These are phyloP conservation scores for Micractinium sp. DNA, from an alignment of 139 green algal genomes.

Conservation along the genomic window DNA sequence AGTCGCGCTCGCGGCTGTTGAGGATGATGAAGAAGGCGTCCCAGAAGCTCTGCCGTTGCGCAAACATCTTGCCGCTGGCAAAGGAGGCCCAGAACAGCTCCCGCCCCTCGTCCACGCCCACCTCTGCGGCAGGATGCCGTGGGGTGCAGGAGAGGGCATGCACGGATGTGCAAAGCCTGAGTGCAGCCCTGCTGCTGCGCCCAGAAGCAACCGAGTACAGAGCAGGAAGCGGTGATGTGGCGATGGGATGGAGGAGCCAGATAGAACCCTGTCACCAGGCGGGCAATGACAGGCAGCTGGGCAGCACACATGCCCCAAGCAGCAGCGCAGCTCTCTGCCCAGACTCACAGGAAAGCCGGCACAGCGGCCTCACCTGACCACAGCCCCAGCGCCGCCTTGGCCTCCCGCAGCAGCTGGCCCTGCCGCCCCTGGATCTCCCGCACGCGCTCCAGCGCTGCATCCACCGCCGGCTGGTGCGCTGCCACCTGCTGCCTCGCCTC, in stretches of 20 bases:
- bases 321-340: not conserved
- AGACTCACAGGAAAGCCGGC: not conserved
- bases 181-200: too few species aligned
- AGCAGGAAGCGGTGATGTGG: too few species aligned
- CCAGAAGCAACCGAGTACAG: too few species aligned
- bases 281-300: too few species aligned
- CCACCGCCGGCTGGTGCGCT: conserved; percentile 24
- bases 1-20: conserved; percentile 44
- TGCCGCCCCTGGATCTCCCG: not conserved
- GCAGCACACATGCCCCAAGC: not conserved
- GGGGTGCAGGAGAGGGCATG: not conserved
- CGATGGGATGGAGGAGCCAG: too few species aligned
- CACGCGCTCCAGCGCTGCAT: conserved; percentile 6
- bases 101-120: conserved; percentile 54
- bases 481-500: conserved; percentile 22
- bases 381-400: conserved; percentile 59
- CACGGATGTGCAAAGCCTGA: too few species aligned
- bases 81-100: conserved; percentile 58
- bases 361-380: conserved; percentile 36
- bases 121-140: conserved; percentile 20
- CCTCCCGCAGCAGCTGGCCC: conserved; percentile 31
- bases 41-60: conserved; percentile 58
- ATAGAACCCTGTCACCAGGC: not conserved
- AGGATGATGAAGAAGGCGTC: conserved; percentile 59
- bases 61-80: conserved; percentile 66